These are phyloP conservation scores for Basipetospora sp. DNA, from an alignment of 2,329 filamentous ascomycete genomes.

Conservation along the genomic window DNA sequence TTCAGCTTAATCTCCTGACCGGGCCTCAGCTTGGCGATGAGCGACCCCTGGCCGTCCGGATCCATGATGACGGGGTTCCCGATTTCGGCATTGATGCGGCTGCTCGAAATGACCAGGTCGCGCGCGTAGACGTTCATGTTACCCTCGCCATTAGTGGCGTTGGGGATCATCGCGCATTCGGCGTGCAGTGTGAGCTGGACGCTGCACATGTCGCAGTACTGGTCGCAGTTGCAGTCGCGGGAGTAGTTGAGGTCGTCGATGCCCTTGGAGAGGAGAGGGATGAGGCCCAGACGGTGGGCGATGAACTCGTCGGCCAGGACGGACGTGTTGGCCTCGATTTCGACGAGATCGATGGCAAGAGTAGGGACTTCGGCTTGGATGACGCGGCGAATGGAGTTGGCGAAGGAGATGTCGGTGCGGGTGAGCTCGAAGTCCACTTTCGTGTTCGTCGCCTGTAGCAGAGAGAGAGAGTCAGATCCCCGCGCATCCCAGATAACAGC, in stretches of 20 bases:
- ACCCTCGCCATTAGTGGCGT: conserved; percentile 71
- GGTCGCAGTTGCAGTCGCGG: conserved; percentile 91
- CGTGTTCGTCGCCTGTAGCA: conserved; percentile 53
- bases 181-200: conserved; percentile 75
- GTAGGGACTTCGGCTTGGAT: conserved; percentile 91
- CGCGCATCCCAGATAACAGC: no score
- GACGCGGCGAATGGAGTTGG: conserved; percentile 79
- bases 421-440: conserved; percentile 85
- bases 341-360: conserved; percentile 85
- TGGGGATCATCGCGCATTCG: no score
- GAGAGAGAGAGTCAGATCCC: neutral
- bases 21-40: conserved; percentile 80
- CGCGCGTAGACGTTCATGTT: conserved; percentile 90
- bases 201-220: conserved; percentile 83
- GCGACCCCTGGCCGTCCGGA: conserved; percentile 61
- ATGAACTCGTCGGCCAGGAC: conserved; percentile 94
- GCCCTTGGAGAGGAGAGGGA: conserved; percentile 74
- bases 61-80: conserved; percentile 76
- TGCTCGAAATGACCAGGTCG: conserved; percentile 61
- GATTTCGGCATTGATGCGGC: conserved; percentile 56
- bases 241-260: conserved; percentile 73
- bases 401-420: conserved; percentile 78
- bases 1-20: conserved; percentile 81
- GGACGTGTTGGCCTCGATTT: conserved; percentile 86
- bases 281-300: conserved; percentile 75